phyloP scores from a whole-genome alignment of 371 early-diverging fungal genomes.

The Vairimorpha apis region DNA sequence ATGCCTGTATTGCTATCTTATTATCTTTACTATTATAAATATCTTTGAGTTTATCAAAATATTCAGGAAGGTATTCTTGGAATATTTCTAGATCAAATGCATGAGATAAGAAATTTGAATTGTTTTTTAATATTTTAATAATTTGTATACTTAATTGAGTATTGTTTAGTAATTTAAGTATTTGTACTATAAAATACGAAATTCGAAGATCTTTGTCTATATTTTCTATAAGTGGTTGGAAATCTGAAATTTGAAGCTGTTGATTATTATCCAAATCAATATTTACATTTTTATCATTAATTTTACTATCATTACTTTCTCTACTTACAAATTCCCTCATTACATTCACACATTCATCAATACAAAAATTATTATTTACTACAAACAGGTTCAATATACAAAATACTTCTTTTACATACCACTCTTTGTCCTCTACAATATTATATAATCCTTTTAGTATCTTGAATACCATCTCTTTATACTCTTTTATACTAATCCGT shows the following conservation, averaged over 20 bases:
- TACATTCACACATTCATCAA: slow-evolving; percentile 11
- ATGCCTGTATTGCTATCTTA: slow-evolving; percentile 28
- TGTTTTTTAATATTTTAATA: neutral
- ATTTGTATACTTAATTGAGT: neutral
- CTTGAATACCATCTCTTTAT: slow-evolving; percentile 14
- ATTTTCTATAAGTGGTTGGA: neutral
- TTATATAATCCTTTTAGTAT: slow-evolving; percentile 7
- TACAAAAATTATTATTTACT: slow-evolving; percentile 26
- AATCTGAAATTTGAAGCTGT: no score
- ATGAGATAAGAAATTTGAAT: slow-evolving; percentile 26
- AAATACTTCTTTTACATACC: slow-evolving; percentile 9
- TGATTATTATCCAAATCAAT: slow-evolving; percentile 15
- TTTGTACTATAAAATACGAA: slow-evolving; percentile 26
- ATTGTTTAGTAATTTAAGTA: slow-evolving; percentile 32
- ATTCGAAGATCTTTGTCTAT: slow-evolving; percentile 18
- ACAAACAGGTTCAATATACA: slow-evolving; percentile 11
- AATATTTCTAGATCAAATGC: slow-evolving; percentile 43
- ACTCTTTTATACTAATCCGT: slow-evolving; percentile 18
- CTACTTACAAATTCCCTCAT: neutral
- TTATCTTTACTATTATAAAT: slow-evolving; percentile 16
- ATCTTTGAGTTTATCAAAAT: slow-evolving; percentile 23
- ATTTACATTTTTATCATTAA: neutral
- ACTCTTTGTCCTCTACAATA: slow-evolving; percentile 1
- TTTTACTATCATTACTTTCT: neutral
- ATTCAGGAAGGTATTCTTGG: slow-evolving; percentile 15